phyloP scores from a whole-genome alignment of 148 eudicot species.

The Polygonum maritimum region DNA sequence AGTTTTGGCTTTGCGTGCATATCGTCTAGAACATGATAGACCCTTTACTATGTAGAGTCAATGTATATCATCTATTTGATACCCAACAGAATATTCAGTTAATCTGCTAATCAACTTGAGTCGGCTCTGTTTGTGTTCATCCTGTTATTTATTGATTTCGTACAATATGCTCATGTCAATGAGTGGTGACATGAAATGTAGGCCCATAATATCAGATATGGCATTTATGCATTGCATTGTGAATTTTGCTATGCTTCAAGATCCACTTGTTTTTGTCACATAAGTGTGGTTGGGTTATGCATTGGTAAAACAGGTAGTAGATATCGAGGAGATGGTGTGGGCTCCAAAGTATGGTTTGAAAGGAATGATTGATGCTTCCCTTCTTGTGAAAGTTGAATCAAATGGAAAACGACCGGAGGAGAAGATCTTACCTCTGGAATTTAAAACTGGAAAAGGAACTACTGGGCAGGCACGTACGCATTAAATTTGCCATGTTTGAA shows the following conservation, averaged over 20 bases:
- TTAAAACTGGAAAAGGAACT: slow-evolving; percentile 93
- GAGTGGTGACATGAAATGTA: neutral
- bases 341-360: slow-evolving; percentile 96
- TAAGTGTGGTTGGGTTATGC: slow-evolving; percentile 8
- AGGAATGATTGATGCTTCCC: slow-evolving; percentile 95
- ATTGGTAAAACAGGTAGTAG: slow-evolving; percentile 57
- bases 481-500: neutral
- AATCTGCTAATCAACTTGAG: neutral
- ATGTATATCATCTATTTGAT: neutral
- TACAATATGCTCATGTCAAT: neutral
- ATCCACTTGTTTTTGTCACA: neutral
- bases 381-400: slow-evolving; percentile 42
- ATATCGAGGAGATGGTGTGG: slow-evolving; percentile 99
- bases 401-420: slow-evolving; percentile 28
- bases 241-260: slow-evolving; percentile 11
- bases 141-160: neutral
- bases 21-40: neutral
- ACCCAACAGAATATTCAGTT: neutral
- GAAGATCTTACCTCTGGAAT: slow-evolving; percentile 85
- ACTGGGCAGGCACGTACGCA: slow-evolving; percentile 67
- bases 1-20: neutral
- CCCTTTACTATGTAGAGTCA: neutral
- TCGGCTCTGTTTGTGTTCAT: neutral
- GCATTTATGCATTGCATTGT: neutral
- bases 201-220: neutral